Percentiles rank a stretch among this genome's conserved stretches.
Evolutionary conservation across 768 basidiomycete genomes (phyloP).

Genomic region (Ramaria sp.): DNA sequence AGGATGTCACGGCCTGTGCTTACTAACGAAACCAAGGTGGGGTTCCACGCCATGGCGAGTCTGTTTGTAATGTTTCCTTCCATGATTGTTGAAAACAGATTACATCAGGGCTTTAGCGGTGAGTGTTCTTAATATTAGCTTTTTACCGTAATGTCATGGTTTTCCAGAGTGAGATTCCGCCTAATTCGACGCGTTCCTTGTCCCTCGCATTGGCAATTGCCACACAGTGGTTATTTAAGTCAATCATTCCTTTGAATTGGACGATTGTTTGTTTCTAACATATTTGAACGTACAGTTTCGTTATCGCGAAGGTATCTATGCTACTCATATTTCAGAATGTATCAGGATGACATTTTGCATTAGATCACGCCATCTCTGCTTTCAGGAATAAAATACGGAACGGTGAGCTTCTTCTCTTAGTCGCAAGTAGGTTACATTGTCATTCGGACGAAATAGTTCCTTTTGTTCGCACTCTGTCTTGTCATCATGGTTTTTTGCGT

Average conservation of each 20-base stretch:
- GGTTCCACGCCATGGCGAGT: constrained; percentile 1
- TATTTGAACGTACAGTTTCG: neutral
- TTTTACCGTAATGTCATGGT: neutral
- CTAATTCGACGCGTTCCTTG: constrained; percentile 3
- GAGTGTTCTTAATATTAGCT: neutral
- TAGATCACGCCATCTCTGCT: constrained; percentile 6
- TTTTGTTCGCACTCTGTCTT: constrained; percentile 4
- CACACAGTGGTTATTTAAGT: constrained; percentile 9
- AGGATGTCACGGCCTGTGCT: neutral
- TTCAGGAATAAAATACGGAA: constrained; percentile 5
- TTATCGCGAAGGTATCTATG: constrained; percentile 1
- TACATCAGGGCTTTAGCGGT: neutral
- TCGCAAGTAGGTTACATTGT: neutral
- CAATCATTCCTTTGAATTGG: neutral
- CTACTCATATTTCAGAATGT: neutral
- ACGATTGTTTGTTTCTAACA: neutral
- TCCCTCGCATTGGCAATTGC: constrained; percentile 5
- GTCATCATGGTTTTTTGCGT: constrained; percentile 5
- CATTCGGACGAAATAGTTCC: neutral
- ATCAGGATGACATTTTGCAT: neutral
- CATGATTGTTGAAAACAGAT: neutral
- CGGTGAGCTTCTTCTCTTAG: neutral
- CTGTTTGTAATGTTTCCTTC: neutral
- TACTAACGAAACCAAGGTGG: constrained; percentile 1
- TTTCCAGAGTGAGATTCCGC: constrained; percentile 3